phyloP scores from a whole-genome alignment of 768 basidiomycete genomes.

The Russula foetens region DNA sequence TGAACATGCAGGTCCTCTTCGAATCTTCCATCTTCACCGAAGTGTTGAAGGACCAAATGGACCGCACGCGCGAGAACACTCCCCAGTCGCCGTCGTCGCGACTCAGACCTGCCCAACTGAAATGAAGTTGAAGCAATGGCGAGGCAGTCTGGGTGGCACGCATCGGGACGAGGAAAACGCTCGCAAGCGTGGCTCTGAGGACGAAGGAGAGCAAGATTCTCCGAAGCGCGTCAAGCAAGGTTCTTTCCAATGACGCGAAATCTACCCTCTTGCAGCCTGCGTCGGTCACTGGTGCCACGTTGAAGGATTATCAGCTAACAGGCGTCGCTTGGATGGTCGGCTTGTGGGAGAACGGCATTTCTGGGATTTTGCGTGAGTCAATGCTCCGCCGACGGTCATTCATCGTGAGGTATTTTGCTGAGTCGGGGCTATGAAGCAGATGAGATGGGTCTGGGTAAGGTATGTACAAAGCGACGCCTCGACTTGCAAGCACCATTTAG shows the following conservation, averaged over 20 bases:
- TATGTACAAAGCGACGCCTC: slow-evolving; percentile 23
- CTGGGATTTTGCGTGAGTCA: slow-evolving; percentile 61
- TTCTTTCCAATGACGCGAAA: neutral
- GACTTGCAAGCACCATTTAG: neutral
- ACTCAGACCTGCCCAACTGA: slow-evolving; percentile 19
- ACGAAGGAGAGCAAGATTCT: slow-evolving; percentile 3
- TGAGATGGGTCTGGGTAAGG: slow-evolving; percentile 93
- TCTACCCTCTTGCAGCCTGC: slow-evolving; percentile 57
- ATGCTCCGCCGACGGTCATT: neutral
- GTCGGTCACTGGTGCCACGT: slow-evolving; percentile 73
- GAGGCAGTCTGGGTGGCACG: neutral
- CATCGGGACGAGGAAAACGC: slow-evolving; percentile 12
- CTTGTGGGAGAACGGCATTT: slow-evolving; percentile 77
- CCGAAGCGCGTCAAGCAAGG: slow-evolving; percentile 25
- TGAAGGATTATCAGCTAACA: slow-evolving; percentile 89
- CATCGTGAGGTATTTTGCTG: slow-evolving; percentile 10
- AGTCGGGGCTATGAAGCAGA: slow-evolving; percentile 46
- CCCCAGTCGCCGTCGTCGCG: slow-evolving; percentile 7
- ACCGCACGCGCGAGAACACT: slow-evolving; percentile 25
- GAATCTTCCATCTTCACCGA: slow-evolving; percentile 70
- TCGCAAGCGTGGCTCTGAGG: slow-evolving; percentile 14
- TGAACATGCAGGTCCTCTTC: slow-evolving; percentile 56
- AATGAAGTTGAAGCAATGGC: neutral
- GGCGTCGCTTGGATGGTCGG: slow-evolving; percentile 95
- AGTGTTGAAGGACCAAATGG: slow-evolving; percentile 69